Base-by-base conservation (phyloP, 2,329 filamentous ascomycete species). In the Paramyrothecium roridum region DNA sequence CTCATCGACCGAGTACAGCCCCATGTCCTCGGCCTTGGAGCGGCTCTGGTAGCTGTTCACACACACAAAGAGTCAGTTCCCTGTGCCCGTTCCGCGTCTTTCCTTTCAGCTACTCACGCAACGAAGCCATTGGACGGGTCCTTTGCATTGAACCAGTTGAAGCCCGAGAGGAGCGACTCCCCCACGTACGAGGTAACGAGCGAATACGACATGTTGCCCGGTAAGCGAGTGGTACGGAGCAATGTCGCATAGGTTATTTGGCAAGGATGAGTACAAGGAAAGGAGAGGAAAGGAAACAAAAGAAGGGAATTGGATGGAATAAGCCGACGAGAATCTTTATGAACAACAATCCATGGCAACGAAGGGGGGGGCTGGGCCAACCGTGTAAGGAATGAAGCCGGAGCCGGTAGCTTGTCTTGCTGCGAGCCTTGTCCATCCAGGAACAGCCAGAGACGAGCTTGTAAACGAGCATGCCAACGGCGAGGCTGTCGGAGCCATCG, bases 121-220 rank as follows among this genome's bases (percentile, higher is more conserved):
- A 91, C 88, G 63, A 82, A 90, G 48, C 88, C 89, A 59, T 85
- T 71, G 12, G 83, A 90, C 1, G 82, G 86, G 63, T 92, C 88
- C 4, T 59, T 52, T 2, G 72, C 74, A 17, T 77, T 75, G 57
- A 77, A 75, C 68, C 81, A 84, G 59, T 71, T 74, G 66, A 84
- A 84, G 56, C 72, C 72, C 47, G 68, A 71, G 54, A 82, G 69
- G 49, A 81, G 70, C 52, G 74, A 71, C 49, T 73, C 68, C 48
- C 75, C 74, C 20, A 69, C 67, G 53, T 78, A 81, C 21, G 72
- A 78, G 54, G 68, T 71, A 12, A 67, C 64, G 50, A 81, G 65
- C 34, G 73, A 68, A 64, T 81, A 81, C 22, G 68, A 62, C 72
- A 74, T 72, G 48, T 40, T 59, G 19, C 19, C 52, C 49, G 47